Conservation (phyloP, 1,284 basidiomycete species). For the Paramarasmius palmivorus region DNA sequence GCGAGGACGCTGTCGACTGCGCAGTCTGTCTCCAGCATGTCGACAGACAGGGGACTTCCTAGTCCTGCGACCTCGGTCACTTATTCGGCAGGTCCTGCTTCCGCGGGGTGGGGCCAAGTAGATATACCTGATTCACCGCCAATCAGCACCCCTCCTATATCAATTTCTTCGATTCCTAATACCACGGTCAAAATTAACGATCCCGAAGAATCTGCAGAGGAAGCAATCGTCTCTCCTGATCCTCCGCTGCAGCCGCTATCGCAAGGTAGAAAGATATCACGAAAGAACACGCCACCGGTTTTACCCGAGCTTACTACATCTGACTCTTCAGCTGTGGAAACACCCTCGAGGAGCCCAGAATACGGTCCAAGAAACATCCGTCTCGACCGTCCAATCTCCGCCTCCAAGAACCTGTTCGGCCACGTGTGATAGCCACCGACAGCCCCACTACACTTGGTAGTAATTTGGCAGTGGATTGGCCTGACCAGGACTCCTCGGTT, state of each 20-base stretch:
- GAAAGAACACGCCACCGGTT: constrained; percentile 40
- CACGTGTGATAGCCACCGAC: constrained; percentile 27
- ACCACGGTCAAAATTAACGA: constrained; percentile 23
- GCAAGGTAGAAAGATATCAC: constrained; percentile 26
- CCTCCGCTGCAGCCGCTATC: constrained; percentile 32
- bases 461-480: constrained; percentile 51
- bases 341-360: constrained; percentile 38
- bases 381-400: constrained; percentile 47
- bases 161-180: constrained; percentile 3
- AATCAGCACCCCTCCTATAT: constrained; percentile 10
- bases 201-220: constrained; percentile 32
- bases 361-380: constrained; percentile 52
- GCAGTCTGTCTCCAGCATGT: constrained; percentile 10
- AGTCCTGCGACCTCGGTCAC: constrained; percentile 5
- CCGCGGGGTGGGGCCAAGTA: constrained; percentile 12
- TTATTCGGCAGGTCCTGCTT: constrained; percentile 1
- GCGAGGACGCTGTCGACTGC: constrained; percentile 32
- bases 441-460: constrained; percentile 42
- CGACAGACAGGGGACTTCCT: background rate
- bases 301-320: constrained; percentile 32
- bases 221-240: constrained; percentile 29
- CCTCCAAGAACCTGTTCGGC: constrained; percentile 32
- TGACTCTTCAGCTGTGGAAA: constrained; percentile 44
- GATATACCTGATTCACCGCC: constrained; percentile 21
- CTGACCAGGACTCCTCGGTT: constrained; percentile 46